Conservation (phyloP, 768 basidiomycete species). For the Fistulinella prunicolor region DNA sequence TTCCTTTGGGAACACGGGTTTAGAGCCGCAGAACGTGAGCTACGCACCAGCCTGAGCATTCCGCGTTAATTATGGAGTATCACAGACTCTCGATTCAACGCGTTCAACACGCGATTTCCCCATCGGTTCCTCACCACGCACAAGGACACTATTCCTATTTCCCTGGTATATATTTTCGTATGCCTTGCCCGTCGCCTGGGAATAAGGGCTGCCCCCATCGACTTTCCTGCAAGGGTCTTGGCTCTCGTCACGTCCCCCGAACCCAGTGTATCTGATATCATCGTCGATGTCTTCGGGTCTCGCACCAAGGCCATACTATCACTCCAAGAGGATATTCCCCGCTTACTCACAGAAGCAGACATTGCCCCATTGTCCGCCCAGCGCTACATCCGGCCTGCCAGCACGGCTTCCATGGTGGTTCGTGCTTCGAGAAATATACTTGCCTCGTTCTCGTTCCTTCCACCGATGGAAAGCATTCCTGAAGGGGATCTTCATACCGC, state of each 20-base stretch:
- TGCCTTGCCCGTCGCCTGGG: constrained; percentile 51
- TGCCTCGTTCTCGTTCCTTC: constrained; percentile 27
- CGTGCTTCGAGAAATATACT: constrained; percentile 41
- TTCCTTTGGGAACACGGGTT: constrained; percentile 54
- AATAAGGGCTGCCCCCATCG: constrained; percentile 49
- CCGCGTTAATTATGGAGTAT: background rate
- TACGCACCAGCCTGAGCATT: background rate
- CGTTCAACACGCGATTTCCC: constrained; percentile 55
- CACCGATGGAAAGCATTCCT: constrained; percentile 18
- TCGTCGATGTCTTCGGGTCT: constrained; percentile 49
- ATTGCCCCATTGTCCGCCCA: constrained; percentile 17
- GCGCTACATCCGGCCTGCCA: constrained; percentile 29
- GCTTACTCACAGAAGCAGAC: constrained; percentile 27
- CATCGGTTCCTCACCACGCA: constrained; percentile 52
- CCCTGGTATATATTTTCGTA: constrained; percentile 57
- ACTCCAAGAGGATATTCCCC: constrained; percentile 35
- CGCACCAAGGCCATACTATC: constrained; percentile 33
- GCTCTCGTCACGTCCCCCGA: constrained; percentile 45
- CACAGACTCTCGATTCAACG: constrained; percentile 38
- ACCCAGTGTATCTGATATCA: constrained; percentile 34
- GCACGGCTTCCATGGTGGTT: constrained; percentile 37
- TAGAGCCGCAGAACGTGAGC: constrained; percentile 40
- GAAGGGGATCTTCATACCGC: constrained; percentile 37
- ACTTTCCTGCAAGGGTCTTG: constrained; percentile 56
- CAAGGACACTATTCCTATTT: constrained; percentile 55